Evolutionary conservation across 495 filamentous ascomycete genomes (phyloP), one percentile per base, ranked within the genome.

Genomic region (Thermothielavioides terrestris): DNA sequence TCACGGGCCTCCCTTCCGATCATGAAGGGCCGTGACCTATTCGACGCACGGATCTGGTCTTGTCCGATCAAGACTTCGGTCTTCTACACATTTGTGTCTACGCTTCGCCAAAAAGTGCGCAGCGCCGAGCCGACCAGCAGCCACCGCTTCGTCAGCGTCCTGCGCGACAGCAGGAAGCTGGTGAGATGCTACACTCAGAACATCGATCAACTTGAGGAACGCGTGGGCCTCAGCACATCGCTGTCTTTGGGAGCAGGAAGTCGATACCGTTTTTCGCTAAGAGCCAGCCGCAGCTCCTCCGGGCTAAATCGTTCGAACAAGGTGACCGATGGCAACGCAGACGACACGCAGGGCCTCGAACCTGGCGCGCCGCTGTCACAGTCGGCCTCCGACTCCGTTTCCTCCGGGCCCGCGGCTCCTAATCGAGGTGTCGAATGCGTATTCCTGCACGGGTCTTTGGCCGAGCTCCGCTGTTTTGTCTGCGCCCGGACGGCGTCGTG

Each of bases 181-280:
- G 76, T 83, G 14, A 63, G 82, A 27, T 83, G 81, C 44, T 85
- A 85, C 54, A 85, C 82, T 0, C 83, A 86, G 54, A 86, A 86
- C 42, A 86, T 86, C 25, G 83, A 86, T 50, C 77, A 77, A 49
- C 69, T 86, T 5, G 83, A 86, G 51, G 77, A 79, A 43, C 74
- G 80, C 18, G 77, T 82, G 17, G 81, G 82, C 7, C 70, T 86
- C 34, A 68, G 64, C 23, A 77, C 74, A 0, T 69, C 73, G 14
- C 61, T 86, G 18, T 60, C 66, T 6, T 62, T 68, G 6, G 82
- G 82, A 1, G 69, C 74, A 3, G 82, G 83, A 7, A 81, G 70
- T 53, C 66, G 75, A 20, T 68, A 73, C 26, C 65, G 72, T 2
- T 75, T 75, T 46, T 67, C 69, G 12, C 35, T 30, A 0, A 39